These are phyloP conservation scores for Curvularia verruculosa DNA, from an alignment of 2,329 filamentous ascomycete genomes.

Conservation along the genomic window DNA sequence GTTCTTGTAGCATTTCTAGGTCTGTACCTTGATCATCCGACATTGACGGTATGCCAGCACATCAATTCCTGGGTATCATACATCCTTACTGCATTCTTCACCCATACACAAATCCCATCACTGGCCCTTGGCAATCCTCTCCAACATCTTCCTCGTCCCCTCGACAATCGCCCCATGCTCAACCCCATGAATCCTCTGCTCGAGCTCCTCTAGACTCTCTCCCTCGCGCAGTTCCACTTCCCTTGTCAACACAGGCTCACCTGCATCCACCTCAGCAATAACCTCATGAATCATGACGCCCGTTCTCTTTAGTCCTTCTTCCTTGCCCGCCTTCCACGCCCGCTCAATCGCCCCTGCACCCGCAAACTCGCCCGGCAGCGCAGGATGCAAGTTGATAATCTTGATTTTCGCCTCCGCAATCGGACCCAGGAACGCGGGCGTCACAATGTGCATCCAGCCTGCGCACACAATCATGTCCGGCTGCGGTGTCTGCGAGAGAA, in stretches of 20 bases:
- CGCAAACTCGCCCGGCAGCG: slow-evolving; percentile 75
- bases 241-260: slow-evolving; percentile 71
- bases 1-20: not conserved
- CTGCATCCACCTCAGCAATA: slow-evolving; percentile 75
- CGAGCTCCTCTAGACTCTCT: slow-evolving; percentile 65
- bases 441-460: slow-evolving; percentile 87
- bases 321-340: slow-evolving; percentile 74
- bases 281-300: slow-evolving; percentile 93
- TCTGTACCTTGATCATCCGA: not conserved
- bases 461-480: slow-evolving; percentile 79
- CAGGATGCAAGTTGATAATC: slow-evolving; percentile 84
- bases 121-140: slow-evolving; percentile 36
- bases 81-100: not conserved
- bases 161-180: slow-evolving; percentile 83
- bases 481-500: slow-evolving; percentile 61
- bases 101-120: not conserved
- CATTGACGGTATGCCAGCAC: not conserved
- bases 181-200: slow-evolving; percentile 73
- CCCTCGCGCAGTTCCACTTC: slow-evolving; percentile 69
- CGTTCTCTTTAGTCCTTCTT: slow-evolving; percentile 69
- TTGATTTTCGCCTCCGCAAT: slow-evolving; percentile 66
- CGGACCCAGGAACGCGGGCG: slow-evolving; percentile 70
- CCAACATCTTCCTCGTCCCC: slow-evolving; percentile 64
- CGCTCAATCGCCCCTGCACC: slow-evolving; percentile 79
- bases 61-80: slow-evolving; percentile 14